A percentile compares a stretch with the other conserved stretches of the same genome.
These are phyloP conservation scores for Cutaneotrichosporon sp. DNA, from an alignment of 1,284 basidiomycete genomes.

Conservation along the genomic window DNA sequence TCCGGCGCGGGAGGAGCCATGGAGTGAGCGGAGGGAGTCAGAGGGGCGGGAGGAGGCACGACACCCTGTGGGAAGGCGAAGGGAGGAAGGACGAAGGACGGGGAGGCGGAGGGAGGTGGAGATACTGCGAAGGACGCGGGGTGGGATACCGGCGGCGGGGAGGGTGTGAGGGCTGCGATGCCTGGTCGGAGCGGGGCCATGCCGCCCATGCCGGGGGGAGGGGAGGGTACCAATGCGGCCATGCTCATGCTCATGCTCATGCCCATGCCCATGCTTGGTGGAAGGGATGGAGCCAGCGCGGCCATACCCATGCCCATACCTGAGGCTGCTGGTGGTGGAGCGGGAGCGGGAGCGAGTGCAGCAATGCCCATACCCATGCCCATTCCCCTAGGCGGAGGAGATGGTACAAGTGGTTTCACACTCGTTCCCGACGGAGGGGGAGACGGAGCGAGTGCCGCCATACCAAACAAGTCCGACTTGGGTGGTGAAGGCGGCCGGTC, in stretches of 20 bases:
- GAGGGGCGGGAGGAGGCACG: not conserved
- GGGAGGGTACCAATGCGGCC: not conserved
- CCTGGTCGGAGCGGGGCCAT: not conserved
- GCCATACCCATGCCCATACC: not conserved
- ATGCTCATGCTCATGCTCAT: conserved; percentile 1
- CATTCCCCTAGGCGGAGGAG: not conserved
- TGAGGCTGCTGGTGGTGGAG: too few relatives aligned
- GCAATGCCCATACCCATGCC: not conserved
- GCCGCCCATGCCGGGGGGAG: not conserved
- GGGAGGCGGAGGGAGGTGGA: conserved; percentile 2
- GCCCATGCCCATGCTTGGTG: not conserved
- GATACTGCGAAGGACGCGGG: not conserved
- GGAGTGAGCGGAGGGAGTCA: not conserved
- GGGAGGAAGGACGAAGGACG: not conserved
- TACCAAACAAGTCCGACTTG: not conserved
- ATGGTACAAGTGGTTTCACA: not conserved
- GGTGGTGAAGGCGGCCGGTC: not conserved
- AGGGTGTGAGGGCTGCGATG: conserved; percentile 1
- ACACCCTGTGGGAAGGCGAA: too few relatives aligned
- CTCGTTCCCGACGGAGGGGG: not conserved
- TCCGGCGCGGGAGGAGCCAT: not conserved
- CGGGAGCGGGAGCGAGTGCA: too few relatives aligned
- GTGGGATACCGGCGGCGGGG: not conserved
- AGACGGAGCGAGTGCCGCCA: not conserved
- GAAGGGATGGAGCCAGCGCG: not conserved